These are phyloP conservation scores for Saccharomyces hybrid DNA, from an alignment of 1,139 yeast genomes.

Conservation along the genomic window DNA sequence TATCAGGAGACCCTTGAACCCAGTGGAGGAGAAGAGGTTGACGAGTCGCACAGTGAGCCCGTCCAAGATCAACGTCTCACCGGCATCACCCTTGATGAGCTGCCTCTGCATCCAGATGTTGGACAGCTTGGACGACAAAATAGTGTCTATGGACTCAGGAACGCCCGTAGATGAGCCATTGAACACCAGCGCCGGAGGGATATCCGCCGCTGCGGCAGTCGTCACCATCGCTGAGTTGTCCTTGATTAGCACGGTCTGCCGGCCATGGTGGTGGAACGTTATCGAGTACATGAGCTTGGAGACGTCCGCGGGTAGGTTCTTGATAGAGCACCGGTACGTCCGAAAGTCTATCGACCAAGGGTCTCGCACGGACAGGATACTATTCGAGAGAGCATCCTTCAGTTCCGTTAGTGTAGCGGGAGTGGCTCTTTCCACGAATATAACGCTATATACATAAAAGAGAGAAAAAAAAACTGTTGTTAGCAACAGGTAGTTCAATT, in stretches of 20 bases:
- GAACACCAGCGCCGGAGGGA: conserved; percentile 14
- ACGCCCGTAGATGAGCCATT: conserved; percentile 22
- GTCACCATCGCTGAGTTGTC: conserved; percentile 21
- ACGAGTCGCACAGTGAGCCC: conserved; percentile 21
- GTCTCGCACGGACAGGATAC: conserved; percentile 19
- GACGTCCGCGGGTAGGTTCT: conserved; percentile 15
- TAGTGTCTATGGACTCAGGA: conserved; percentile 23
- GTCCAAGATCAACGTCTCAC: conserved; percentile 25
- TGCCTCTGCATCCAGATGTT: conserved; percentile 31
- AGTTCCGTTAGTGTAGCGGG: conserved; percentile 28
- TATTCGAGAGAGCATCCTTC: conserved; percentile 26
- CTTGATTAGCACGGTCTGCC: conserved; percentile 22
- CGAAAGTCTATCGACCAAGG: conserved; percentile 30
- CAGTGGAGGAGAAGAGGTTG: conserved; percentile 29
- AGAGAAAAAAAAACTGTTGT: neutral
- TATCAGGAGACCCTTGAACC: conserved; percentile 29
- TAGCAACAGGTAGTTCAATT: neutral
- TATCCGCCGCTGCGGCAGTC: conserved; percentile 11
- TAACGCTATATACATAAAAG: conserved; percentile 15
- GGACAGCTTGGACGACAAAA: conserved; percentile 23
- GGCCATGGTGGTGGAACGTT: conserved; percentile 21
- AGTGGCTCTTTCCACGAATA: conserved; percentile 29
- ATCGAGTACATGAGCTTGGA: conserved; percentile 26
- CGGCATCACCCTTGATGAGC: conserved; percentile 29
- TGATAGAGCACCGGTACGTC: conserved; percentile 24